A percentile compares a stretch with the other conserved stretches of the same genome.
Conservation (phyloP, 2,329 filamentous ascomycete genomes). For the Penicillium olsonii region DNA sequence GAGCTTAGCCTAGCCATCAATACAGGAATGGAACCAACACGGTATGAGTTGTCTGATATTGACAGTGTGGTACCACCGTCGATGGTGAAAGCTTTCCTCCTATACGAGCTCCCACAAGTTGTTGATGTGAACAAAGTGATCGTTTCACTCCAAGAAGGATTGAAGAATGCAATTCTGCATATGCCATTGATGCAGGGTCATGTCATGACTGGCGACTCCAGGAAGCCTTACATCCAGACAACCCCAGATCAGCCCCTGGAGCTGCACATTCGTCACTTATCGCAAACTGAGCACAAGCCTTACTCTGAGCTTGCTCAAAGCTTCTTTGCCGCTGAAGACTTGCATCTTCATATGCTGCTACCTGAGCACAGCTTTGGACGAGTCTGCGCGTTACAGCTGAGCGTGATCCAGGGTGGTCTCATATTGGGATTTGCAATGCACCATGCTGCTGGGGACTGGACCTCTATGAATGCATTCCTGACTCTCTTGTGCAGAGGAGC, state of each 20-base stretch:
- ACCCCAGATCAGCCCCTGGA: constrained; percentile 7
- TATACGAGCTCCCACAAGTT: constrained; percentile 20
- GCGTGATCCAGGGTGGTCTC: constrained; percentile 21
- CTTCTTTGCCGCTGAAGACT: constrained; percentile 15
- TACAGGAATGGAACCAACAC: constrained; percentile 1
- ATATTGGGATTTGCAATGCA: constrained; percentile 21
- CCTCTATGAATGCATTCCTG: constrained; percentile 23
- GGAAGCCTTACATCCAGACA: constrained; percentile 17
- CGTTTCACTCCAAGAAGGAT: constrained; percentile 17
- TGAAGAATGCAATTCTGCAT: constrained; percentile 19
- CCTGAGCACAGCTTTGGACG: constrained; percentile 9
- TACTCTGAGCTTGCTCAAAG: constrained; percentile 9
- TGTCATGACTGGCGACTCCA: constrained; percentile 13
- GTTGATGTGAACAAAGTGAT: constrained; percentile 12
- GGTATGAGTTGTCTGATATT: constrained; percentile 25
- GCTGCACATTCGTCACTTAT: constrained; percentile 11
- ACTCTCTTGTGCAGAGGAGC: constrained; percentile 22
- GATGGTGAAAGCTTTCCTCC: constrained; percentile 20
- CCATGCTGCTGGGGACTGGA: constrained; percentile 27
- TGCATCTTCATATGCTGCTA: constrained; percentile 14
- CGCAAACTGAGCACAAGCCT: constrained; percentile 11
- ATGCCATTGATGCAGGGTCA: constrained; percentile 24
- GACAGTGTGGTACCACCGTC: constrained; percentile 23
- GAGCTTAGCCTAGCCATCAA: background rate
- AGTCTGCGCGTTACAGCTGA: constrained; percentile 25